Conservation (phyloP, 2,329 filamentous ascomycete species). For the Aspergillus intermedius region DNA sequence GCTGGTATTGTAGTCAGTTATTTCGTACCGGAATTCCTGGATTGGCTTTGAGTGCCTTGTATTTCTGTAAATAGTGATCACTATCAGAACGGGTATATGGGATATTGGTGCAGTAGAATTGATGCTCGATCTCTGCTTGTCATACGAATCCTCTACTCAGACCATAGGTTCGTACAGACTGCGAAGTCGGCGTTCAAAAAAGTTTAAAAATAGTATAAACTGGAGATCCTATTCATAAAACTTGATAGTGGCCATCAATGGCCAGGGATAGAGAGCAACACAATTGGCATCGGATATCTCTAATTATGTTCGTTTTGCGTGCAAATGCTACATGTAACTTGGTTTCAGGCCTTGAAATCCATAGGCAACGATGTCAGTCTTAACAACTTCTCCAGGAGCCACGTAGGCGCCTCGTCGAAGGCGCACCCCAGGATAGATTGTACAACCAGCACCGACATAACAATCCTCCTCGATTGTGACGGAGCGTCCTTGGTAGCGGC, state of each 20-base stretch:
- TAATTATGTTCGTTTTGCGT: neutral
- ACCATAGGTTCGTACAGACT: no score
- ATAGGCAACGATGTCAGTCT: conserved; percentile 37
- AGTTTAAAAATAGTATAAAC: no score
- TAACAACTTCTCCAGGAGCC: conserved; percentile 40
- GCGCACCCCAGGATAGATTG: conserved; percentile 47
- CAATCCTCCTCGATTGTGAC: conserved; percentile 72
- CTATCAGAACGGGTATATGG: neutral
- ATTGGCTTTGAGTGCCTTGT: conserved; percentile 47
- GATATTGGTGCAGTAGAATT: neutral
- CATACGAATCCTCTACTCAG: no score
- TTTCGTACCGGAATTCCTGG: conserved; percentile 74
- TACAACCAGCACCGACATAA: conserved; percentile 57
- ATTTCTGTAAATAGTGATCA: neutral
- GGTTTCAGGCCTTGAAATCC: conserved; percentile 38
- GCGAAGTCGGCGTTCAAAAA: no score
- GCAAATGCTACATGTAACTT: conserved; percentile 30
- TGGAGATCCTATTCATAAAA: no score
- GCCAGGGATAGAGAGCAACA: no score
- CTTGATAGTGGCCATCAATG: no score
- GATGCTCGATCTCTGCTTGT: no score
- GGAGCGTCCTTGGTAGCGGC: conserved; percentile 61
- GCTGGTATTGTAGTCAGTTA: conserved; percentile 92
- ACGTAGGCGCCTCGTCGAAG: conserved; percentile 39
- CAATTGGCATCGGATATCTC: neutral